Base-by-base conservation (phyloP, 1,284 basidiomycete species). In the Agroathelia rolfsii region DNA sequence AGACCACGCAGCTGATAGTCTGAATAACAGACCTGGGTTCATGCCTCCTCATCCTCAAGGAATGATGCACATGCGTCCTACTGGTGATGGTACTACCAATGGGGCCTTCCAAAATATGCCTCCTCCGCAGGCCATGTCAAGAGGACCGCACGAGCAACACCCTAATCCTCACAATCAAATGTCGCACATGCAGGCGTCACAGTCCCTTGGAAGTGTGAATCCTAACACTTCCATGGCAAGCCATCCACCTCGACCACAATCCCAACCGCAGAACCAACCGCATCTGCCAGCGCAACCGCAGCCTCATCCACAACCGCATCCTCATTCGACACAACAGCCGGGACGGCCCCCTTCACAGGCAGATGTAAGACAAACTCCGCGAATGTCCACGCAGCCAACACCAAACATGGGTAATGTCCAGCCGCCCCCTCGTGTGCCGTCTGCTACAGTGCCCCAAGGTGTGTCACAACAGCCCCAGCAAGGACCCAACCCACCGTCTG, bases 191-290 rank as follows among this genome's bases (percentile, higher is more conserved):
- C n/a, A n/a, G n/a, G n/a, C n/a, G n/a, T n/a, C n/a, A n/a, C n/a
- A n/a, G n/a, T n/a, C n/a, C n/a, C n/a, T n/a, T n/a, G n/a, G n/a
- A n/a, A n/a, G n/a, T n/a, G n/a, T n/a, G n/a, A n/a, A n/a, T n/a
- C n/a, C n/a, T n/a, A n/a, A n/a, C n/a, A n/a, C n/a, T 45, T 49
- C 53, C 34, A 58, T 59, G 47, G 53, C 48, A 33, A 30, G 51
- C 12, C 61, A 60, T 38, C 62, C 64, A 6, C 61, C 56, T 37
- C 55, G 68, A 32, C 68, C 69, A 15, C 67, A 62, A 20, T 68
- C 68, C 3, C 69, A 71, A 35, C 67, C 66, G 3, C 66, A 63
- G 31, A 49, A 53, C 8, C 51, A 50, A n/a, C 40, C 32, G 24
- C 23, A 23, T 30, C 33, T 41, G 11, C 49, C 46, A 10, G 40